A percentile compares a stretch with the other conserved stretches of the same genome.
Conservation (phyloP, 768 basidiomycete species). For the Udeniomyces megalosporus region DNA sequence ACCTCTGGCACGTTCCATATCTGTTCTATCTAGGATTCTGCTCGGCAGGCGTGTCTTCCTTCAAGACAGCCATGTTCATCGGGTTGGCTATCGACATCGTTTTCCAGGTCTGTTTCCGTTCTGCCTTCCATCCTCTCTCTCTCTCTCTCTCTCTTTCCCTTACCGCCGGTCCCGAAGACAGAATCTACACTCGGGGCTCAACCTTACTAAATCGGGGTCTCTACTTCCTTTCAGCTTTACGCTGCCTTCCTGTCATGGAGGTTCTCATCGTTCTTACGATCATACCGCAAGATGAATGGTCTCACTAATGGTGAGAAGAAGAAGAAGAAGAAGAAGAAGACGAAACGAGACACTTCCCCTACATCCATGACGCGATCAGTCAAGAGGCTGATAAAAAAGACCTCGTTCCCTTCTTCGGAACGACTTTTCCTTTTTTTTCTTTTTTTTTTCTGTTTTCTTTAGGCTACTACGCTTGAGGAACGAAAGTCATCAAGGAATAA, state of each 20-base stretch:
- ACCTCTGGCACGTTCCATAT: background rate
- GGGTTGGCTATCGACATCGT: slow-evolving; percentile 46
- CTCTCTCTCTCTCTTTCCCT: background rate
- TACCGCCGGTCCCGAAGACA: background rate
- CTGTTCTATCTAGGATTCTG: slow-evolving; percentile 35
- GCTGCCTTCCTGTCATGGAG: slow-evolving; percentile 64
- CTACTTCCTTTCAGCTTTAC: slow-evolving; percentile 39
- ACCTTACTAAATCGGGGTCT: background rate
- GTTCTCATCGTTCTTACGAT: slow-evolving; percentile 51
- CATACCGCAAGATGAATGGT: slow-evolving; percentile 49
- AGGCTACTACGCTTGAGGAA: no score
- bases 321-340: no score
- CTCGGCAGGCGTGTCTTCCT: slow-evolving; percentile 41
- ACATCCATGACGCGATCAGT: no score
- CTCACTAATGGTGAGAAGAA: slow-evolving; percentile 48
- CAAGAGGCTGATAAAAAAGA: no score
- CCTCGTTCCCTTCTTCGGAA: no score
- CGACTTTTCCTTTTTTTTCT: no score
- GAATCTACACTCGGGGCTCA: slow-evolving; percentile 6
- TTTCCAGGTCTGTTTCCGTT: slow-evolving; percentile 51
- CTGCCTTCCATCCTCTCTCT: no score
- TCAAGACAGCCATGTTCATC: slow-evolving; percentile 51
- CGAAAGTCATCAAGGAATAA: no score
- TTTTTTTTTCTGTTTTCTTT: no score
- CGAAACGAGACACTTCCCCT: no score